Base-by-base conservation (phyloP, 2,329 filamentous ascomycete genomes). In the Diplodia corticola region DNA sequence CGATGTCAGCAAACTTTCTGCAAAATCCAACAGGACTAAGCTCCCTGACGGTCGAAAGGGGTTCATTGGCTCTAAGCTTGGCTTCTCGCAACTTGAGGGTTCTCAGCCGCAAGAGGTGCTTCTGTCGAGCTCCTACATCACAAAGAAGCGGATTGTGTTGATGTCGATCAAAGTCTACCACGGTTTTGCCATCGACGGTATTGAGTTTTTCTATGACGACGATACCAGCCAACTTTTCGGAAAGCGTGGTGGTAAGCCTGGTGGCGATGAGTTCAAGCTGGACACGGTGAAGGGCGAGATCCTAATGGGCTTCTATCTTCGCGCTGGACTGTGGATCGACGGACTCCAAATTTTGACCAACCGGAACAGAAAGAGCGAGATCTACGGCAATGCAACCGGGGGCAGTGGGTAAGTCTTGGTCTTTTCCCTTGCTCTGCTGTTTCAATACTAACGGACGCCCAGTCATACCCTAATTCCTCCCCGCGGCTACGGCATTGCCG, bases 151-250 rank as follows among this genome's bases (percentile, higher is more conserved):
- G 35, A 90, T 93, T 69, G 84, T 97, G 33, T 82, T 98, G 69
- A 89, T 88, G 1, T 86, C 86, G 5, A 85, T 97, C 66, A 85
- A 88, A 67, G 83, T 96, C 15, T 96, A 93, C 73, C 89, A 92
- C 71, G 92, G 91, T 1, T 81, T 83, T 67, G 89, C 89, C 4
- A 75, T 98, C 13, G 90, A 96, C 75, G 95, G 95, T 0, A 78
- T 99, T 22, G 94, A 98, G 76, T 98, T 99, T 77, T 84, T 91
- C 67, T 98, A 97, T 74, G 94, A 98, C 73, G 93, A 98, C 76
- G 85, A 86, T 17, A 90, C 91, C 0, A 90, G 84, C 64, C 92
- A 97, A 75, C 77, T 97, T 3, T 96, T 99, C 81, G 95, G 95
- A 48, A 93, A 92, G 73, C 84, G 85, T 64, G 90, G 90, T 13